A percentile compares a stretch with the other conserved stretches of the same genome.
These are phyloP conservation scores for Chalara sp. DNA, from an alignment of 2,329 filamentous ascomycete species.

Conservation along the genomic window DNA sequence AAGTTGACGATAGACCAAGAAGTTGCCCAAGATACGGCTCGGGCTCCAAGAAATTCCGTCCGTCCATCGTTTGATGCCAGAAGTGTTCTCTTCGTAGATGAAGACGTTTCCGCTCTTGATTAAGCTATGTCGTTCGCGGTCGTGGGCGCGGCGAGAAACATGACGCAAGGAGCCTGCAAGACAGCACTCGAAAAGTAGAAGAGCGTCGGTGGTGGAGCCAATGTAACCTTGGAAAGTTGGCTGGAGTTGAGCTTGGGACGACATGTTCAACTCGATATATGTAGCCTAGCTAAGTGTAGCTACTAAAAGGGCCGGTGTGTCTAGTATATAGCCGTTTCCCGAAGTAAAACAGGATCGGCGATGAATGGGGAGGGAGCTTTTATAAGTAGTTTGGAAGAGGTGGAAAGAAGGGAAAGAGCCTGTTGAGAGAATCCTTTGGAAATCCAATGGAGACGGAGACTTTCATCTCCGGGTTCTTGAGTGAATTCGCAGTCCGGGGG, in stretches of 20 bases:
- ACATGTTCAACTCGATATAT: conserved; percentile 4
- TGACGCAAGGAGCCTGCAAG: conserved; percentile 64
- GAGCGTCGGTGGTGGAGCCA: conserved; percentile 44
- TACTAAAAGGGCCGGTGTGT: too few species aligned
- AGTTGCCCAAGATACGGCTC: conserved; percentile 91
- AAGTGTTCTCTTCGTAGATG: conserved; percentile 86
- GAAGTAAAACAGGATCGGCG: too few species aligned
- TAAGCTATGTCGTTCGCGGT: conserved; percentile 69
- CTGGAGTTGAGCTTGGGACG: conserved; percentile 13
- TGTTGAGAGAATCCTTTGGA: too few species aligned
- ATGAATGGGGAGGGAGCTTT: too few species aligned
- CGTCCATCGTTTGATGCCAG: conserved; percentile 91
- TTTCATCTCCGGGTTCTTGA: too few species aligned
- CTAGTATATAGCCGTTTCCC: too few species aligned
- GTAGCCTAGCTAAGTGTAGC: too few species aligned
- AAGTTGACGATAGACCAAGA: conserved; percentile 96
- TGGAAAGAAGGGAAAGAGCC: too few species aligned
- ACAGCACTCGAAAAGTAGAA: conserved; percentile 75
- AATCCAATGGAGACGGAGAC: too few species aligned
- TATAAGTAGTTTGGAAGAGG: too few species aligned
- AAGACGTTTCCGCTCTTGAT: conserved; percentile 83
- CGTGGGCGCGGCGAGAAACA: conserved; percentile 78
- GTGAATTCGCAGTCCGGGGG: too few species aligned
- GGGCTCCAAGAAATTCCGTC: conserved; percentile 90
- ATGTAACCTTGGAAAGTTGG: conserved; percentile 22